These are phyloP conservation scores for Malassezia pachydermatis DNA, from an alignment of 1,284 basidiomycete genomes.

Conservation along the genomic window DNA sequence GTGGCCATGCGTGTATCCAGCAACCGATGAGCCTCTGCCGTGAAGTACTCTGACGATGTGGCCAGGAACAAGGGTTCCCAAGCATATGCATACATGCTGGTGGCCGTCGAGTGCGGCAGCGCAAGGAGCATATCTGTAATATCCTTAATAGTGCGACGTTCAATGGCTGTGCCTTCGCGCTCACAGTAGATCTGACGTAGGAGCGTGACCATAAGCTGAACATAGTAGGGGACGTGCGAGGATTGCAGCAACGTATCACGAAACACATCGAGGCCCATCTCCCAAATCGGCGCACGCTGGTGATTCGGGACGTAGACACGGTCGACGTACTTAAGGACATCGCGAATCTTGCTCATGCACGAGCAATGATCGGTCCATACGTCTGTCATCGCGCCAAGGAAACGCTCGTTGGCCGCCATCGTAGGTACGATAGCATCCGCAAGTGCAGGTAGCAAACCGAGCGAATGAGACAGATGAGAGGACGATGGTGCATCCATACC, in stretches of 20 bases:
- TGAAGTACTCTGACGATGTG: slow-evolving; percentile 72
- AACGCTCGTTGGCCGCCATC: slow-evolving; percentile 62
- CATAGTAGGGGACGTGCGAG: slow-evolving; percentile 61
- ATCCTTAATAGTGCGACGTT: slow-evolving; percentile 74
- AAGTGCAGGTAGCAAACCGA: slow-evolving; percentile 21
- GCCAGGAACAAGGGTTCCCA: slow-evolving; percentile 73
- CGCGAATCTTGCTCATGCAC: slow-evolving; percentile 78
- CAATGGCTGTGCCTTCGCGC: slow-evolving; percentile 80
- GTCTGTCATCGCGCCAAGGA: slow-evolving; percentile 69
- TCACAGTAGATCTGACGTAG: slow-evolving; percentile 81
- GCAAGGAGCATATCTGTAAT: slow-evolving; percentile 76
- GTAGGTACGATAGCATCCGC: slow-evolving; percentile 35
- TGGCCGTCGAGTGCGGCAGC: slow-evolving; percentile 52
- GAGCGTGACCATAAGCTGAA: slow-evolving; percentile 69
- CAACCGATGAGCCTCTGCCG: slow-evolving; percentile 62
- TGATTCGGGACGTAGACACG: slow-evolving; percentile 42
- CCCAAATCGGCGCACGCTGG: slow-evolving; percentile 56
- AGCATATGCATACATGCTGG: slow-evolving; percentile 70
- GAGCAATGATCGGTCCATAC: slow-evolving; percentile 92
- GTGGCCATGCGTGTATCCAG: slow-evolving; percentile 68
- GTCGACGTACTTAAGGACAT: slow-evolving; percentile 84
- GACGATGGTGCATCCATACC: slow-evolving; percentile 3
- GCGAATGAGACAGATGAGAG: neutral
- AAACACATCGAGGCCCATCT: slow-evolving; percentile 75
- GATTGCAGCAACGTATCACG: slow-evolving; percentile 64